Percentiles rank a stretch among this genome's conserved stretches.
phyloP scores from a whole-genome alignment of 2,329 filamentous ascomycete genomes.

The Scedosporium apiospermum region DNA sequence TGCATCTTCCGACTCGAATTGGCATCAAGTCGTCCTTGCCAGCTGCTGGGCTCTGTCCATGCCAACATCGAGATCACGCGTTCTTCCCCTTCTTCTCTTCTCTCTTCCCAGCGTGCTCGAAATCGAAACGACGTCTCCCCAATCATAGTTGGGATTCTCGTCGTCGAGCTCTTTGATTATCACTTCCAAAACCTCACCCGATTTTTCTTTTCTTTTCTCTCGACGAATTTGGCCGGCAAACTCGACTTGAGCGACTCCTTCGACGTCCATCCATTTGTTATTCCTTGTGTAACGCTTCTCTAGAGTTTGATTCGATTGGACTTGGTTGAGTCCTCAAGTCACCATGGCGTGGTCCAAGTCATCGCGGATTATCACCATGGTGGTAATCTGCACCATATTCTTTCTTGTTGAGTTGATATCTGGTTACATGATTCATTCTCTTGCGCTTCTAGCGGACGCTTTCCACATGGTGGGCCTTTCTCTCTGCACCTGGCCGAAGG shows the following conservation, averaged over 20 bases:
- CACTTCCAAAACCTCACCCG: not conserved
- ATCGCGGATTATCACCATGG: constrained; percentile 83
- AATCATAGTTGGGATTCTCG: no score
- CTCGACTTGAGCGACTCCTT: not conserved
- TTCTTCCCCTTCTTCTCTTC: no score
- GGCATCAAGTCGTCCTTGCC: no score
- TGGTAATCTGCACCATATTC: constrained; percentile 81
- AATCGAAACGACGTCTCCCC: no score
- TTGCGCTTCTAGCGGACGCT: constrained; percentile 90
- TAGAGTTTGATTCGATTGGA: not conserved
- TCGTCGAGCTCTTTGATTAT: not conserved
- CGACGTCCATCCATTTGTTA: not conserved
- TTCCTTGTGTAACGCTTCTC: not conserved
- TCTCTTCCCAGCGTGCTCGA: no score
- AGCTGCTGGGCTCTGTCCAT: no score
- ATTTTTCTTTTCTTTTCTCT: not conserved
- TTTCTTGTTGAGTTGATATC: constrained; percentile 82
- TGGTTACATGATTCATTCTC: constrained; percentile 79
- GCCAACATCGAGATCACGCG: no score
- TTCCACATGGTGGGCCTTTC: constrained; percentile 80
- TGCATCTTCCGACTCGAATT: no score
- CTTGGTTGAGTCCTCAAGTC: not conserved
- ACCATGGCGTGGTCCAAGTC: constrained; percentile 84
- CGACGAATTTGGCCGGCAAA: not conserved
- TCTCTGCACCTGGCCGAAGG: not conserved